Base-by-base conservation (phyloP, 2,329 filamentous ascomycete genomes). In the Teratosphaeria destructans region DNA sequence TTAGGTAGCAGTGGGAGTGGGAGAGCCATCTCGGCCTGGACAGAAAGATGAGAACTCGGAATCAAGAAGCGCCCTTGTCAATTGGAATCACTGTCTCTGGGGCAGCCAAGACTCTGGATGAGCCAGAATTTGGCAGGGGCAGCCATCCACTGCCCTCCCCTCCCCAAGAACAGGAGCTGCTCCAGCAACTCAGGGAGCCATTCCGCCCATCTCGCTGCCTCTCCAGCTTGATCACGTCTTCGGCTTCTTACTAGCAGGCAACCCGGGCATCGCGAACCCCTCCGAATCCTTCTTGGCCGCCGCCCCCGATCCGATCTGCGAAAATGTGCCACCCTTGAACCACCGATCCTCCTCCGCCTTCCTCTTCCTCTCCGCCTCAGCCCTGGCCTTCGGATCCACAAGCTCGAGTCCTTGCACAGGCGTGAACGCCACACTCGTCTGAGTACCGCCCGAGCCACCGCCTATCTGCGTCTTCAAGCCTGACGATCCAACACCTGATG, bases 301-400 rank as follows among this genome's bases (percentile, higher is more conserved):
- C 56, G 64, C 64, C 19, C 55, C 62, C 34, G 69, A 70, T 19
- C 85, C 85, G 59, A 95, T 83, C 73, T 96, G 92, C 8, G 94
- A 96, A 71, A 99, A 99, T 1, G 43, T 49, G 16, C 94, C 94
- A 54, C 90, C 89, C 75, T 94, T 95, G 79, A 99, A 99, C 87
- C 91, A 99, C 43, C 90, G 81, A 71, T 97, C 93, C 72, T 96
- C 90, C 64, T 97, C 94, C 0, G 90, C 92, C 73, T 96, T 95
- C 64, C 91, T 81, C 79, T 97, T 97, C 67, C 90, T 83, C 71
- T 83, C 91, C 72, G 95, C 82, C 77, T 96, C 91, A 7, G 90
- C 89, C 66, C 91, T 86, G 60, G 89, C 84, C 78, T 94, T 96
- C 26, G 94, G 94, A 72, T 97, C 93, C 6, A 97, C 92, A 12